A percentile compares a stretch with the other conserved stretches of the same genome.
Conservation (phyloP, 176 grass and related monocot species). For the Neostapfia colusana region DNA sequence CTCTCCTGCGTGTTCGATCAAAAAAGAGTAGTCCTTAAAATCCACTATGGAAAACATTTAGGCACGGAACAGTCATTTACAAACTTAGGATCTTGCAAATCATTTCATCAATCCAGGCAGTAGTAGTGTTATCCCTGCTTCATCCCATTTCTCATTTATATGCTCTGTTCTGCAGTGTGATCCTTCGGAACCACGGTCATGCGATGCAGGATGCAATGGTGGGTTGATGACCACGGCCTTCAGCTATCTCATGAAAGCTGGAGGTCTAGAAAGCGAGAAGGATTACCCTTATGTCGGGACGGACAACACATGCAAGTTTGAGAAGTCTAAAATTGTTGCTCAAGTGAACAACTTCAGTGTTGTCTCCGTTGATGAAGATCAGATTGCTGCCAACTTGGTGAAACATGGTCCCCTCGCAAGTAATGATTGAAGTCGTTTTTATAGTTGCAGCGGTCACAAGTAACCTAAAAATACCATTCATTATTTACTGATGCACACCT, state of each 20-base stretch:
- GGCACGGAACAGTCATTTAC: not conserved
- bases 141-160: constrained; percentile 8
- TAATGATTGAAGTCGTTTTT: constrained; percentile 37
- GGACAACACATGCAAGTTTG: constrained; percentile 60
- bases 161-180: constrained; percentile 52
- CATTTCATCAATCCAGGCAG: not conserved
- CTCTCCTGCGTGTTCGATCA: too few relatives aligned
- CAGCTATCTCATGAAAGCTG: constrained; percentile 62
- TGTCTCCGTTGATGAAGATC: constrained; percentile 62
- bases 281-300: constrained; percentile 69
- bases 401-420: constrained; percentile 82
- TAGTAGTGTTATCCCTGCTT: not conserved
- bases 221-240: constrained; percentile 89
- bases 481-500: constrained; percentile 22
- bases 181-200: constrained; percentile 57
- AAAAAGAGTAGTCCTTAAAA: not conserved
- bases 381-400: constrained; percentile 78
- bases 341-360: constrained; percentile 72
- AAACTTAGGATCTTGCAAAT: not conserved
- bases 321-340: constrained; percentile 78
- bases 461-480: not conserved
- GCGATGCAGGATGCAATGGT: constrained; percentile 78
- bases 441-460: not conserved
- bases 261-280: constrained; percentile 65
- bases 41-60: not conserved